Conservation (phyloP, 441 rosid genomes). For the Codiaeum variegatum region DNA sequence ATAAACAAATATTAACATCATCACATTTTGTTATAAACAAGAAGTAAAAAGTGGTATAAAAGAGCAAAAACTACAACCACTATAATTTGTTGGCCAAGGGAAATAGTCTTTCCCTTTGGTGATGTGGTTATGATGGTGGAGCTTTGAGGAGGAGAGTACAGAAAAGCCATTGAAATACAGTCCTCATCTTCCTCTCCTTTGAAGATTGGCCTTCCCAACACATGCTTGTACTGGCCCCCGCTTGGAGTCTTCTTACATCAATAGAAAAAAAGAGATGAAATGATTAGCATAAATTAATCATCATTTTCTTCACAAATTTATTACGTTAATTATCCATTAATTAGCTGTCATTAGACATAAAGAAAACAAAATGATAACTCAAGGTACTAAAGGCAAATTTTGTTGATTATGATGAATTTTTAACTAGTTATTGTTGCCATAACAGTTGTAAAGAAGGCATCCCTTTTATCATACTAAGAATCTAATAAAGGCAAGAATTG, state of each 20-base stretch:
- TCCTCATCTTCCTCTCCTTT: conserved; percentile 33
- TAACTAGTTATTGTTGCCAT: background rate
- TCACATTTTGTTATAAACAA: conserved; percentile 33
- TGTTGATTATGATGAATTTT: background rate
- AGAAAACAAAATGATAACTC: background rate
- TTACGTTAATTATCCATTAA: too few relatives aligned
- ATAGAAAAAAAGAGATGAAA: background rate
- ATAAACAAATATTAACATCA: background rate
- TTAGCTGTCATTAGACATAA: conserved; percentile 10
- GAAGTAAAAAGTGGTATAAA: conserved; percentile 40
- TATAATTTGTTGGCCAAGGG: conserved; percentile 52
- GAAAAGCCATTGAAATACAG: conserved; percentile 58
- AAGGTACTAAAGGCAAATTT: background rate
- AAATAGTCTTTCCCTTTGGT: conserved; percentile 35
- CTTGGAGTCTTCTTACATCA: conserved; percentile 42
- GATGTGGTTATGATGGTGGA: background rate
- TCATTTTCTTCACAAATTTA: background rate
- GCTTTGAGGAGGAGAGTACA: conserved; percentile 45
- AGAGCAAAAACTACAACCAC: conserved; percentile 46
- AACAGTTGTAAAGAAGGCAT: conserved; percentile 19
- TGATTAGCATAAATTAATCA: background rate
- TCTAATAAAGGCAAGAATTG: background rate
- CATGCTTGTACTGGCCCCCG: conserved; percentile 66
- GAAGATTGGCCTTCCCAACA: conserved; percentile 61
- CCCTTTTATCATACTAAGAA: background rate